Base-by-base conservation (phyloP, 176 grass and related monocot genomes). In the Oryza nivara region DNA sequence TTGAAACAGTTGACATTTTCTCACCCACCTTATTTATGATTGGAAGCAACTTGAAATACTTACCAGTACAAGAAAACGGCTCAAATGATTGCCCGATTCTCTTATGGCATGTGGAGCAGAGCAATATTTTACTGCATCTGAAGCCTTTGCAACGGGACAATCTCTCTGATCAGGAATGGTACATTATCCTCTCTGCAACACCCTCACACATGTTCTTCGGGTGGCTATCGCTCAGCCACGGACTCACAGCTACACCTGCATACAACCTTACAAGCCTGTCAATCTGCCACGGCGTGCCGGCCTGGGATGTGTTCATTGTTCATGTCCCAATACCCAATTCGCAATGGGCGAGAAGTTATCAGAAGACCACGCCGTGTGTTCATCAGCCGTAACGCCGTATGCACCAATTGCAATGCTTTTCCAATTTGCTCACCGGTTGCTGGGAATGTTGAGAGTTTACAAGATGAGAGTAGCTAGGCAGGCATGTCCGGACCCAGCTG, bases 201-300 rank as follows among this genome's bases (percentile, higher is more conserved):
- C 23, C 65, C 44, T 68, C 78, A 36, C 13, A 6, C 56, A 28
- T 10, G 20, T 51, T 48, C 4, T 41, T 60, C 4, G 26, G 15
- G 14, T 26, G 52, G 3, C 23, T 5, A 65, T 65, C 54, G 13
- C 26, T 43, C 7, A 20, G 66, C 63, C 63, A 49, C 67, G 40
- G 60, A 11, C 44, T 40, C 40, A 40, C 35, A 35, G 52, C 11
- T 63, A 23, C 45, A 35, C 32, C 11, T 63, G 12, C 72, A 11
- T 11, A 15, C 16, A 75, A 26, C 4, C 64, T 28, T 76, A 36
- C 72, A 49, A 20, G 36, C 72, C 7, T 11, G 65, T 65, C 79
- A 40, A 41, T 82, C 79, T 82, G 79, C 79, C 79, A 72, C 68
- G 74, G n/a, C 73, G 4, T 30, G 19, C 2, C 25, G n/a, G 8